Conservation (phyloP, 805 yeast species). For the Cyberlindnera maclurae region DNA sequence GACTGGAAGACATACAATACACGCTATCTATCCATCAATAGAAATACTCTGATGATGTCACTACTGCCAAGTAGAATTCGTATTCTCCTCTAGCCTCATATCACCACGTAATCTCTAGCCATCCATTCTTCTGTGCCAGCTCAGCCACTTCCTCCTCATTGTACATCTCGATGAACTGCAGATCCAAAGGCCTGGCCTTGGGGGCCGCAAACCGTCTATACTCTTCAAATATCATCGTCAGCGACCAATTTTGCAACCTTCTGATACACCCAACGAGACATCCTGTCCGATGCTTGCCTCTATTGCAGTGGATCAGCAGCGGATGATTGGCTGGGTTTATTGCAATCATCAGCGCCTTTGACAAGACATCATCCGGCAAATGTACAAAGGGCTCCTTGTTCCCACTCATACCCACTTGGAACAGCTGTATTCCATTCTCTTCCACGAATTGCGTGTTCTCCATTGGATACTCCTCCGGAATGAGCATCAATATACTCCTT, state of each 20-base stretch:
- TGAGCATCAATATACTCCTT: constrained; percentile 72
- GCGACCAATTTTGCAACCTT: constrained; percentile 84
- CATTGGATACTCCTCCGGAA: constrained; percentile 87
- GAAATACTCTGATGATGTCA: too few species aligned
- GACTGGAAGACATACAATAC: too few species aligned
- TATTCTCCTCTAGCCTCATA: neutral
- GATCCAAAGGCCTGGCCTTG: constrained; percentile 91
- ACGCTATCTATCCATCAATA: too few species aligned
- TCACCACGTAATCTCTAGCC: constrained; percentile 70
- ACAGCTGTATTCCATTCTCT: constrained; percentile 56
- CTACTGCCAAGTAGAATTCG: neutral
- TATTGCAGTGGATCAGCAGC: constrained; percentile 84
- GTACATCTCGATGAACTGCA: constrained; percentile 88
- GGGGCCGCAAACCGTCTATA: constrained; percentile 93
- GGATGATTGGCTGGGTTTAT: constrained; percentile 88
- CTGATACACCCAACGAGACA: constrained; percentile 92
- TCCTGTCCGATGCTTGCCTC: constrained; percentile 97
- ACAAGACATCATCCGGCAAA: constrained; percentile 58
- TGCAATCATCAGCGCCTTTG: constrained; percentile 75
- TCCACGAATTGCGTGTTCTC: constrained; percentile 62
- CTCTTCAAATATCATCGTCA: constrained; percentile 92
- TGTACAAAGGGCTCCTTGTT: constrained; percentile 93
- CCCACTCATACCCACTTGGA: constrained; percentile 90
- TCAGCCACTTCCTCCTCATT: constrained; percentile 56
- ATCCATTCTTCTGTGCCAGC: constrained; percentile 42